phyloP scores from a whole-genome alignment of 306 rosid genomes.

The Gastrolobium villosum region DNA sequence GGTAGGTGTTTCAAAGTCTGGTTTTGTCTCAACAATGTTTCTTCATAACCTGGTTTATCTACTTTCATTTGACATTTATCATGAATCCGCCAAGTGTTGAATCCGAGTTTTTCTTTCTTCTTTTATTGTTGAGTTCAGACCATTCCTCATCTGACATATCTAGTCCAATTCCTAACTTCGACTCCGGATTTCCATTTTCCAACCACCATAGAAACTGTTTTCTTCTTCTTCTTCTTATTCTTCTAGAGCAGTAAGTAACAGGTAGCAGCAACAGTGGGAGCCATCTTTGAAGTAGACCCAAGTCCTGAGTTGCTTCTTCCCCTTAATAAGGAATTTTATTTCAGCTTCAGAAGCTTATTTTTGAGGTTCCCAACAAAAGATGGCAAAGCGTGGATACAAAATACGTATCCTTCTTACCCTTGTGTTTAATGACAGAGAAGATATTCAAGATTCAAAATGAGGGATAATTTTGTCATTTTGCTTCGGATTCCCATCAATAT shows the following conservation, averaged over 20 bases:
- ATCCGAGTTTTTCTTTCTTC: slow-evolving; percentile 47
- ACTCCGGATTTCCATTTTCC: slow-evolving; percentile 47
- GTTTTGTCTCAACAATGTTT: too few species aligned
- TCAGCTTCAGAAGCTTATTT: slow-evolving; percentile 48
- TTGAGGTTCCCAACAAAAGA: slow-evolving; percentile 50
- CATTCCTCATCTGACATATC: slow-evolving; percentile 46
- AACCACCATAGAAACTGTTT: slow-evolving; percentile 3
- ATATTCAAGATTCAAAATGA: too few species aligned
- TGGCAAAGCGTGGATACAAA: slow-evolving; percentile 96
- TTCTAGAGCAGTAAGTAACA: slow-evolving; percentile 4
- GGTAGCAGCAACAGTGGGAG: not conserved
- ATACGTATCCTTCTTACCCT: slow-evolving; percentile 98
- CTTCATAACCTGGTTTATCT: too few species aligned
- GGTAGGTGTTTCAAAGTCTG: too few species aligned
- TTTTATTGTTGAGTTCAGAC: slow-evolving; percentile 22
- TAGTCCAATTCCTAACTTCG: slow-evolving; percentile 57
- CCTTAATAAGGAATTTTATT: slow-evolving; percentile 43
- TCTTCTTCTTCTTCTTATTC: slow-evolving; percentile 4
- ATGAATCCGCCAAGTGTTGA: too few species aligned
- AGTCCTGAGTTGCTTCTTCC: slow-evolving; percentile 17
- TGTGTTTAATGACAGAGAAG: too few species aligned
- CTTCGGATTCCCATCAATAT: too few species aligned
- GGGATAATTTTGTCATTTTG: too few species aligned
- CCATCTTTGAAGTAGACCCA: slow-evolving; percentile 49
- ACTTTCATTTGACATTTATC: too few species aligned